Conservation (phyloP, 2,329 filamentous ascomycete species). For the Dactylonectria estremocensis region DNA sequence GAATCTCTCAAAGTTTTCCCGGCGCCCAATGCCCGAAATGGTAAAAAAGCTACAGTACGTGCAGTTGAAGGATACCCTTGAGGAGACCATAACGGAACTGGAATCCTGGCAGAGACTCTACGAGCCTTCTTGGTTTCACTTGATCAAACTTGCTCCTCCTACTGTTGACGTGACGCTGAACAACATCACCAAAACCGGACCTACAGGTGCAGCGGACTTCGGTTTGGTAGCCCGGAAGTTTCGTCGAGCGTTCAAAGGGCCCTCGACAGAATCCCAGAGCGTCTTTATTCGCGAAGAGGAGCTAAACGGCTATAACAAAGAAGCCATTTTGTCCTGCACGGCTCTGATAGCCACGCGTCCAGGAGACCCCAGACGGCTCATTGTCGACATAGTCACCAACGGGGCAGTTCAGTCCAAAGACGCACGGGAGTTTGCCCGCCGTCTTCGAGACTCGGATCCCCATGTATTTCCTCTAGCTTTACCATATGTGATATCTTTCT, state of each 20-base stretch:
- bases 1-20: slow-evolving; percentile 9
- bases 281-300: slow-evolving; percentile 12
- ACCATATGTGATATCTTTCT: no score
- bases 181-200: not conserved
- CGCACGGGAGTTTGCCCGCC: slow-evolving; percentile 14
- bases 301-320: slow-evolving; percentile 6
- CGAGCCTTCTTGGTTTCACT: no score
- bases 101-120: slow-evolving; percentile 26
- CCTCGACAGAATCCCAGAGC: slow-evolving; percentile 3
- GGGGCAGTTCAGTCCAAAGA: slow-evolving; percentile 18
- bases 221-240: slow-evolving; percentile 7
- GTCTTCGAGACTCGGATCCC: slow-evolving; percentile 23
- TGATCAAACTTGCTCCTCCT: no score
- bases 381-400: slow-evolving; percentile 12
- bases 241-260: slow-evolving; percentile 17
- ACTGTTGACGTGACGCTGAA: slow-evolving; percentile 4
- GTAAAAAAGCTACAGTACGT: slow-evolving; percentile 6
- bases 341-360: slow-evolving; percentile 11
- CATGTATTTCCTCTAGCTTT: no score
- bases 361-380: slow-evolving; percentile 5
- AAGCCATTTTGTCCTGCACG: slow-evolving; percentile 12
- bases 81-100: slow-evolving; percentile 19
- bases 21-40: not conserved
- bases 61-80: slow-evolving; percentile 6
- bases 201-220: slow-evolving; percentile 3